Conservation (phyloP, 2,329 filamentous ascomycete genomes). For the Seiridium cupressi region DNA sequence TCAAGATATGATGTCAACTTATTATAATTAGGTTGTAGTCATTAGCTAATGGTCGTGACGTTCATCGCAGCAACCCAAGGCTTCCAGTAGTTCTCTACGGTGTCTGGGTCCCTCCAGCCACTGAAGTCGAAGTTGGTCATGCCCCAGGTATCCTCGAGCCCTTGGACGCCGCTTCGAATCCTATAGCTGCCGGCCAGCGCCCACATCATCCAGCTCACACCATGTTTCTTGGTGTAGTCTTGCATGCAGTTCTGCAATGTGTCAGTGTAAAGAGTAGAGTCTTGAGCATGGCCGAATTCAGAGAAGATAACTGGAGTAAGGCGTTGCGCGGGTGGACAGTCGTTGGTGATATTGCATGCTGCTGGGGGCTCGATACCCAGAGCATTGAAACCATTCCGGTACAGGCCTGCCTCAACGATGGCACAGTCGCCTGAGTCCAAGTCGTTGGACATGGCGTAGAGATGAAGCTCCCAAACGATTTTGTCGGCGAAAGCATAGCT, state of each 20-base stretch:
- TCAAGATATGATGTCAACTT: not conserved
- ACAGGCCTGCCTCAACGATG: slow-evolving; percentile 46
- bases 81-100: slow-evolving; percentile 48
- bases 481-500: slow-evolving; percentile 45
- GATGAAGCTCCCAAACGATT: slow-evolving; percentile 44
- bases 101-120: slow-evolving; percentile 42
- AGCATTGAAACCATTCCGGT: slow-evolving; percentile 49
- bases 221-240: slow-evolving; percentile 41
- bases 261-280: slow-evolving; percentile 37
- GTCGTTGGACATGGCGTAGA: slow-evolving; percentile 40
- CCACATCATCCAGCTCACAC: slow-evolving; percentile 50
- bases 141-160: slow-evolving; percentile 45
- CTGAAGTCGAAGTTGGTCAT: slow-evolving; percentile 44
- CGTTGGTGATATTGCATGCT: slow-evolving; percentile 37
- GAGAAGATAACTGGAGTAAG: slow-evolving; percentile 45
- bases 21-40: not conserved
- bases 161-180: slow-evolving; percentile 41
- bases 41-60: slow-evolving; percentile 14
- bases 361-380: slow-evolving; percentile 37
- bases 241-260: slow-evolving; percentile 44
- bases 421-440: slow-evolving; percentile 43
- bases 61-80: slow-evolving; percentile 46
- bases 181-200: slow-evolving; percentile 46
- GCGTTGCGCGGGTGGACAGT: slow-evolving; percentile 33
- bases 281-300: slow-evolving; percentile 45